Percentiles rank a stretch among this genome's conserved stretches.
These are phyloP conservation scores for Cucurbita argyrosperma DNA, from an alignment of 306 rosid genomes.

Conservation along the genomic window DNA sequence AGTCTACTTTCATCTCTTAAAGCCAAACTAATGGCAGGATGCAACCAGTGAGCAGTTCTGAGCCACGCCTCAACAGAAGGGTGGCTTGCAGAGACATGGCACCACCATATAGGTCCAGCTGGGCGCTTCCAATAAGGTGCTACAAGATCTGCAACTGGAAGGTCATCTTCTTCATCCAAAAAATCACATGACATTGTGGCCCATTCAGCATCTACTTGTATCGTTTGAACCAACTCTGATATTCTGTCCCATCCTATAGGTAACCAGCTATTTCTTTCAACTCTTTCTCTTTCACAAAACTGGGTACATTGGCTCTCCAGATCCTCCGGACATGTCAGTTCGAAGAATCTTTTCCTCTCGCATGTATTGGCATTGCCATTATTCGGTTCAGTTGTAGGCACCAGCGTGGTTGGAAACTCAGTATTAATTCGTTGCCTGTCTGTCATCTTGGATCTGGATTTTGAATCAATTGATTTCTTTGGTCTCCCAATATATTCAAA, in stretches of 20 bases:
- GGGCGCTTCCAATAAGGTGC: slow-evolving; percentile 91
- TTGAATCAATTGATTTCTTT: slow-evolving; percentile 22
- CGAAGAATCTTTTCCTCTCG: slow-evolving; percentile 14
- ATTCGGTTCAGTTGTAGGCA: slow-evolving; percentile 21
- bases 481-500: slow-evolving; percentile 50
- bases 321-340: slow-evolving; percentile 16
- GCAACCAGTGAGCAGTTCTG: slow-evolving; percentile 66
- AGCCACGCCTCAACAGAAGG: slow-evolving; percentile 62
- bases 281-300: slow-evolving; percentile 16
- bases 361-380: slow-evolving; percentile 14
- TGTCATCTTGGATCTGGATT: slow-evolving; percentile 17
- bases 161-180: slow-evolving; percentile 46
- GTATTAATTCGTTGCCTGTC: slow-evolving; percentile 19
- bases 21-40: slow-evolving; percentile 81
- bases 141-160: slow-evolving; percentile 78
- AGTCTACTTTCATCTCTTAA: slow-evolving; percentile 68
- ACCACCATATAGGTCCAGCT: slow-evolving; percentile 91
- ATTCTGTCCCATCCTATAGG: slow-evolving; percentile 91
- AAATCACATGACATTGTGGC: slow-evolving; percentile 28
- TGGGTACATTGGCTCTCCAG: slow-evolving; percentile 18
- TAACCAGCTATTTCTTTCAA: slow-evolving; percentile 48
- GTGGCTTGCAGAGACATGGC: slow-evolving; percentile 71
- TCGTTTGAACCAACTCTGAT: slow-evolving; percentile 52
- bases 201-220: slow-evolving; percentile 54
- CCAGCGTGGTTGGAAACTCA: slow-evolving; percentile 13